Conservation (phyloP, 805 yeast genomes). For the Yamadazyma ubonensis region DNA sequence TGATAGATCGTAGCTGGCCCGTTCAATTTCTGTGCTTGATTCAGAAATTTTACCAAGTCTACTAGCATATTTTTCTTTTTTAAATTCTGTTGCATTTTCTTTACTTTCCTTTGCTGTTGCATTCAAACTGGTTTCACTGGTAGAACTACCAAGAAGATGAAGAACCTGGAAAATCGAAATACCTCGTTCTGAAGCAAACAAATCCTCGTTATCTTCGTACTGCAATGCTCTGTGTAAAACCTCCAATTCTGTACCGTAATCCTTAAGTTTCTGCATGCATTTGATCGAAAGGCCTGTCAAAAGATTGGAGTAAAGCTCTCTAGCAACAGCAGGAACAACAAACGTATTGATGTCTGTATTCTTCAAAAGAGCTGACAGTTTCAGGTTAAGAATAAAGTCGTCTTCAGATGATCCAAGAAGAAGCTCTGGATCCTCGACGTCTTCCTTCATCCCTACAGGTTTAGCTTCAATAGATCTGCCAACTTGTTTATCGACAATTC, state of each 20-base stretch:
- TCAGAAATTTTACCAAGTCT: conserved; percentile 1
- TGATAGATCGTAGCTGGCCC: conserved; percentile 18
- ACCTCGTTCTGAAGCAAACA: conserved; percentile 29
- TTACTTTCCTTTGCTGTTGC: too few relatives aligned
- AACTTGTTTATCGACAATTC: conserved; percentile 32
- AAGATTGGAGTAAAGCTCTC: conserved; percentile 33
- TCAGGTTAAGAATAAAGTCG: conserved; percentile 34
- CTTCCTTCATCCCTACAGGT: conserved; percentile 20
- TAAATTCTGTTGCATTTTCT: too few relatives aligned
- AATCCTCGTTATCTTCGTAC: conserved; percentile 32
- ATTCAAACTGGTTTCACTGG: neutral
- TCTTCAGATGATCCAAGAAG: conserved; percentile 8
- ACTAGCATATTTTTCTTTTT: too few relatives aligned
- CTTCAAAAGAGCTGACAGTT: conserved; percentile 32
- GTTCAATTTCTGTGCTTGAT: conserved; percentile 6
- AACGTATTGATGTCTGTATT: conserved; percentile 36
- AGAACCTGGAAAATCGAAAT: conserved; percentile 38
- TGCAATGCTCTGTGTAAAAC: conserved; percentile 47
- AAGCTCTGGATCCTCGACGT: neutral
- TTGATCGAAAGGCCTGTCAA: conserved; percentile 37
- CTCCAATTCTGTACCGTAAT: conserved; percentile 43
- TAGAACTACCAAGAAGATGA: conserved; percentile 15
- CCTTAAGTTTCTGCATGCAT: conserved; percentile 42
- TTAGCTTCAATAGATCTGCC: conserved; percentile 22
- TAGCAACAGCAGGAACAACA: conserved; percentile 34